phyloP scores from a whole-genome alignment of 1,284 basidiomycete species.

The Melampsora americana region DNA sequence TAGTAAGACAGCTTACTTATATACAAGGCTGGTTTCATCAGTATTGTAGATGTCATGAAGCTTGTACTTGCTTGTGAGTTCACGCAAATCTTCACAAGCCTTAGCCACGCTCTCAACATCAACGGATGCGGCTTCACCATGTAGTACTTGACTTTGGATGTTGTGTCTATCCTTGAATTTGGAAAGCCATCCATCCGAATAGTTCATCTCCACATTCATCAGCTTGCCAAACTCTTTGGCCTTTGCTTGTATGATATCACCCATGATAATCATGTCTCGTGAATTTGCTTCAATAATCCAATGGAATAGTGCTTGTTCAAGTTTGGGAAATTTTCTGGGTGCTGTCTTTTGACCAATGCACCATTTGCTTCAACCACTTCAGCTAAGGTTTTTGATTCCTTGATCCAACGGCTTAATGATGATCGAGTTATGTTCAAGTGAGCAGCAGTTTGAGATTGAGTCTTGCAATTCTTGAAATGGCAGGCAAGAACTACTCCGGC shows the following conservation, averaged over 20 bases:
- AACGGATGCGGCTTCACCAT: slow-evolving; percentile 2
- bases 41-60: not conserved
- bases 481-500: not conserved
- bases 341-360: not conserved
- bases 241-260: slow-evolving; percentile 52
- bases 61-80: not conserved
- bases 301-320: slow-evolving; percentile 52
- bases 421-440: not conserved
- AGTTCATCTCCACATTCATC: slow-evolving; percentile 31
- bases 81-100: not conserved
- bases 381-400: not conserved
- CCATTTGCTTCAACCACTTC: not conserved
- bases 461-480: not conserved
- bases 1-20: not conserved
- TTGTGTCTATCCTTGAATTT: slow-evolving; percentile 4
- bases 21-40: slow-evolving; percentile 2
- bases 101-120: not conserved
- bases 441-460: not conserved
- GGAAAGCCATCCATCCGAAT: slow-evolving; percentile 3
- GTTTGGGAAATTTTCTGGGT: slow-evolving; percentile 48
- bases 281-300: slow-evolving; percentile 54
- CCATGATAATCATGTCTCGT: slow-evolving; percentile 49
- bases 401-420: not conserved
- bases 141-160: not conserved
- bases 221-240: slow-evolving; percentile 46